These are phyloP conservation scores for Penicillium sp. DNA, from an alignment of 2,329 filamentous ascomycete species.

Conservation along the genomic window DNA sequence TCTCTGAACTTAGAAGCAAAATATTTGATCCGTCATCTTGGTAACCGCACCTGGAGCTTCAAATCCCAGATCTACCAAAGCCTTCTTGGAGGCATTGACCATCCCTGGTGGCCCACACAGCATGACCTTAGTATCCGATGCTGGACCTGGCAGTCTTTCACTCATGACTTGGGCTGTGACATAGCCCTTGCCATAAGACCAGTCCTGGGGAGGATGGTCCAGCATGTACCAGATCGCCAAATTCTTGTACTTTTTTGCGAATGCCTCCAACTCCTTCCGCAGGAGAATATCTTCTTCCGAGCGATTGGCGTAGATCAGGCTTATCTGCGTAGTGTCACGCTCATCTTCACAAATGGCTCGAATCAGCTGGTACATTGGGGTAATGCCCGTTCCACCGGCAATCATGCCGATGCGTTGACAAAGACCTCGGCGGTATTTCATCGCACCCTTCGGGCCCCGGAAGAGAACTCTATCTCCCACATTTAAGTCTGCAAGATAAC, in stretches of 20 bases:
- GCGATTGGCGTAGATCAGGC: slow-evolving; percentile 56
- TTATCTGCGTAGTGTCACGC: slow-evolving; percentile 53
- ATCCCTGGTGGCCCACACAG: slow-evolving; percentile 59
- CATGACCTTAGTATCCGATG: slow-evolving; percentile 49
- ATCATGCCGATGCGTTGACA: slow-evolving; percentile 37
- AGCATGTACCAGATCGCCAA: slow-evolving; percentile 55
- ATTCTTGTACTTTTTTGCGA: slow-evolving; percentile 49
- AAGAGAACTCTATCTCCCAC: slow-evolving; percentile 34
- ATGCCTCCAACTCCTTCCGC: slow-evolving; percentile 51
- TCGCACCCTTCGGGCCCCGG: slow-evolving; percentile 36
- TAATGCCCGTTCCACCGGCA: slow-evolving; percentile 39
- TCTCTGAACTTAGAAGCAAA: slow-evolving; percentile 44
- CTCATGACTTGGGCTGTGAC: slow-evolving; percentile 50
- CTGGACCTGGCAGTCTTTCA: slow-evolving; percentile 47
- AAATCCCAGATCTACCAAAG: slow-evolving; percentile 48
- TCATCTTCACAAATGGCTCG: slow-evolving; percentile 59
- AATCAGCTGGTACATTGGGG: slow-evolving; percentile 59
- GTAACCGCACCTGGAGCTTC: slow-evolving; percentile 47
- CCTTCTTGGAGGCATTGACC: slow-evolving; percentile 54
- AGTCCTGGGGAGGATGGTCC: slow-evolving; percentile 44
- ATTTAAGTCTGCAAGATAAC: slow-evolving; percentile 28
- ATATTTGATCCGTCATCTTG: slow-evolving; percentile 54
- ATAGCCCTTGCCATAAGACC: slow-evolving; percentile 49
- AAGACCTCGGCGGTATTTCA: slow-evolving; percentile 29
- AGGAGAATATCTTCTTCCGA: slow-evolving; percentile 57